Conservation (phyloP, 2,329 filamentous ascomycete species). For the Aspergillus ochraceus region DNA sequence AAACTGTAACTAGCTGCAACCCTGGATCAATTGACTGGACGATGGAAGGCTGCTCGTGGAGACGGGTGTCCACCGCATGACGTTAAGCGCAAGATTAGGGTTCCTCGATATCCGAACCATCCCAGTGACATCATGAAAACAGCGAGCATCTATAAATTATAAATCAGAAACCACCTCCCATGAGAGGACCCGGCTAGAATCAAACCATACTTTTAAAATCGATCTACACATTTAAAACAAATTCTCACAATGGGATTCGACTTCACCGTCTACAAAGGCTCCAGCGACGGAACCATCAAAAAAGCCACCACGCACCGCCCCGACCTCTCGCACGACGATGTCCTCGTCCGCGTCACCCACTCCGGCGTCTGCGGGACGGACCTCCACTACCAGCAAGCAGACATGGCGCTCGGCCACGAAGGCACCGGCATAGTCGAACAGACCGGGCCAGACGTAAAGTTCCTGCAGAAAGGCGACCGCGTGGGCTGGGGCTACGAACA, state of each 20-base stretch:
- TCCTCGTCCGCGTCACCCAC: conserved; percentile 64
- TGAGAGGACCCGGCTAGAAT: too few relatives aligned
- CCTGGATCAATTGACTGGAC: neutral
- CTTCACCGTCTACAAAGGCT: conserved; percentile 66
- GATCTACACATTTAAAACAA: neutral
- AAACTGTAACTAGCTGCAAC: neutral
- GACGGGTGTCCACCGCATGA: neutral
- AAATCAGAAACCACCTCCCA: neutral
- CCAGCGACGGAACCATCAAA: conserved; percentile 57
- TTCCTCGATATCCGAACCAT: neutral
- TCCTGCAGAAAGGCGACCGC: conserved; percentile 40
- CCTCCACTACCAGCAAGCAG: conserved; percentile 35
- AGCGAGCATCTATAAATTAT: neutral
- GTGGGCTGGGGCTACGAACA: conserved; percentile 46
- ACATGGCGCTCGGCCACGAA: conserved; percentile 43
- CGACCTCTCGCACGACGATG: conserved; percentile 40
- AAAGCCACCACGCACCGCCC: conserved; percentile 50
- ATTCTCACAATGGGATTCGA: conserved; percentile 24
- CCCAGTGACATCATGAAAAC: neutral
- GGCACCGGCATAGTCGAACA: conserved; percentile 36
- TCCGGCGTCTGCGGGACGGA: conserved; percentile 68
- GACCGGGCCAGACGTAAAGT: conserved; percentile 32
- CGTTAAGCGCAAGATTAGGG: neutral
- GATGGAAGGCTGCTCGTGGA: neutral
- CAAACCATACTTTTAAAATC: too few relatives aligned